Conservation (phyloP, 164 flowering plant species). For the Santalum album region DNA sequence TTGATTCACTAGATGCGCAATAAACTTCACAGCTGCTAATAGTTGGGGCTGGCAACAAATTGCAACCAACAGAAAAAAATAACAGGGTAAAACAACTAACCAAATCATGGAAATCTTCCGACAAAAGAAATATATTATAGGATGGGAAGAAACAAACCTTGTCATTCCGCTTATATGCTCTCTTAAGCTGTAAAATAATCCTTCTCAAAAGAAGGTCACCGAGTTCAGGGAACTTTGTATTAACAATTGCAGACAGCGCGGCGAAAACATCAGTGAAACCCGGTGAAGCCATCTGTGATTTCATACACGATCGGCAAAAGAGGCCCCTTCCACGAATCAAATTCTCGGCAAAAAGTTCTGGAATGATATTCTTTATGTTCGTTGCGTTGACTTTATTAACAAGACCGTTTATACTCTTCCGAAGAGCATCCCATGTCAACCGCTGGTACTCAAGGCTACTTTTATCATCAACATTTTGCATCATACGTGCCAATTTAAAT, state of each 20-base stretch:
- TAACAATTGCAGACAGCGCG: conserved; percentile 86
- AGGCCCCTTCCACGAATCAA: conserved; percentile 85
- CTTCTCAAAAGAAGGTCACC: conserved; percentile 79
- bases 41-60: conserved; percentile 55
- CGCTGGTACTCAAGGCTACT: conserved; percentile 80
- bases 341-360: conserved; percentile 82
- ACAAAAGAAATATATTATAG: not conserved
- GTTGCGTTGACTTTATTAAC: conserved; percentile 93
- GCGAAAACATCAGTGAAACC: conserved; percentile 91
- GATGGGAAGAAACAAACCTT: conserved; percentile 34
- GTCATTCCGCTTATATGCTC: conserved; percentile 93
- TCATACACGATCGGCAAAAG: conserved; percentile 92
- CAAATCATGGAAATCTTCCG: no score
- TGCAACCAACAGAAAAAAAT: not conserved
- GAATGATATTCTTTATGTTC: conserved; percentile 81
- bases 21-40: conserved; percentile 81
- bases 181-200: conserved; percentile 80
- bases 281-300: conserved; percentile 96
- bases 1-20: conserved; percentile 95
- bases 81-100: not conserved
- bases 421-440: conserved; percentile 93
- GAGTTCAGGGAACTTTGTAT: conserved; percentile 88
- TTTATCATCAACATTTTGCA: conserved; percentile 78
- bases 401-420: conserved; percentile 90
- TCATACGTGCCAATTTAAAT: conserved; percentile 79